A percentile compares a stretch with the other conserved stretches of the same genome.
Evolutionary conservation across 163 green algal genomes (phyloP).

Genomic region (Scenedesmus sp.): DNA sequence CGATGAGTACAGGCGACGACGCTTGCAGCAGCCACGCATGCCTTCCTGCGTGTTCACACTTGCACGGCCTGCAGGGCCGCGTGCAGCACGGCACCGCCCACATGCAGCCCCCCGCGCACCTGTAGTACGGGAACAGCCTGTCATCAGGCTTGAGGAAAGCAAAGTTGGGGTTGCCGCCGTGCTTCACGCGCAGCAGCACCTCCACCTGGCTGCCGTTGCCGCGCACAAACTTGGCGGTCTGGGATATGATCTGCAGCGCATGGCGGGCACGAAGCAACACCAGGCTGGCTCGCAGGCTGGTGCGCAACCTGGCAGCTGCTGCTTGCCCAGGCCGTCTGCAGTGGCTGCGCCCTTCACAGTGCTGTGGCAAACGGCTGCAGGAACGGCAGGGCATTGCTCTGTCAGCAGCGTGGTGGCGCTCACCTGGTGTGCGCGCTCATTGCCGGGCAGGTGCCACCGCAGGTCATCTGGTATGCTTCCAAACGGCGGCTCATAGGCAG

Average conservation of each 20-base stretch:
- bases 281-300: neutral
- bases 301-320: neutral
- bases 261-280: neutral
- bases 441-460: slow-evolving; percentile 49
- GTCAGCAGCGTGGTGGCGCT: neutral
- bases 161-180: slow-evolving; percentile 75
- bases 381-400: no score
- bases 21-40: neutral
- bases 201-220: slow-evolving; percentile 71
- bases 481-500: slow-evolving; percentile 33
- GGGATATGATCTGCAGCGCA: slow-evolving; percentile 77
- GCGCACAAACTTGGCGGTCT: slow-evolving; percentile 81
- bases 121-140: slow-evolving; percentile 71
- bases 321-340: neutral
- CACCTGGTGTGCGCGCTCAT: slow-evolving; percentile 62
- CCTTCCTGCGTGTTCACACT: neutral
- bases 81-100: neutral
- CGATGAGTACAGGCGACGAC: no score
- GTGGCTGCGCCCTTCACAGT: neutral
- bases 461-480: slow-evolving; percentile 44
- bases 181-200: slow-evolving; percentile 76
- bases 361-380: neutral
- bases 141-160: slow-evolving; percentile 69
- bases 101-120: slow-evolving; percentile 47
- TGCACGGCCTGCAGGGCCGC: no score